phyloP scores from a whole-genome alignment of 2,329 filamentous ascomycete species.

The Stagonosporopsis chrysanthemi region DNA sequence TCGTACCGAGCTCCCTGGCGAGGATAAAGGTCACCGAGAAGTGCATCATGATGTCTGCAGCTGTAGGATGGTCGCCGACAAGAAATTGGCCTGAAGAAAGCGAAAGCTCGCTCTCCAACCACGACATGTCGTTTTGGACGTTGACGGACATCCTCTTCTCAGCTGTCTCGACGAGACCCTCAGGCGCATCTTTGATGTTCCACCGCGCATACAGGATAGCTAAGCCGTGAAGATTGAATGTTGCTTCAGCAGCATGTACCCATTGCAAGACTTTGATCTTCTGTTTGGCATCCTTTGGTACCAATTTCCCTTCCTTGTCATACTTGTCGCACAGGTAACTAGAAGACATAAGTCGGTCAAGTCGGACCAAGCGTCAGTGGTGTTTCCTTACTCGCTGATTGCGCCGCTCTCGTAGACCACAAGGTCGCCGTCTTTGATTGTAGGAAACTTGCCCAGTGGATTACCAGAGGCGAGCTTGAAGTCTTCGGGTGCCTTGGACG shows the following conservation, averaged over 20 bases:
- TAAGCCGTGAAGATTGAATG: constrained; percentile 55
- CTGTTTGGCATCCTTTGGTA: constrained; percentile 45
- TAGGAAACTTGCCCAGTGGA: constrained; percentile 56
- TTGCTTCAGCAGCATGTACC: constrained; percentile 58
- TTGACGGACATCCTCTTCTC: constrained; percentile 53
- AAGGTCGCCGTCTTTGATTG: constrained; percentile 53
- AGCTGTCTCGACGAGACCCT: constrained; percentile 44
- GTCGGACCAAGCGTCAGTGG: neutral
- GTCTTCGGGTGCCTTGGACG: constrained; percentile 50
- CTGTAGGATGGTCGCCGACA: constrained; percentile 52
- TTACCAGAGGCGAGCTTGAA: constrained; percentile 54
- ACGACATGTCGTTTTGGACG: constrained; percentile 56
- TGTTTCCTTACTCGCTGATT: constrained; percentile 52
- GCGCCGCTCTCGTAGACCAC: constrained; percentile 55
- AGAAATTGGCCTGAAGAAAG: constrained; percentile 51
- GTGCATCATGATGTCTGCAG: constrained; percentile 57
- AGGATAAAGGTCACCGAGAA: constrained; percentile 54
- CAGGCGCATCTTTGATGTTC: constrained; percentile 44
- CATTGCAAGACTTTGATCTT: constrained; percentile 53
- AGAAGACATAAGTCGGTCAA: neutral
- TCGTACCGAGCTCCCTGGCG: constrained; percentile 46
- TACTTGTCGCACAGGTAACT: constrained; percentile 59
- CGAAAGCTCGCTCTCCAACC: constrained; percentile 53
- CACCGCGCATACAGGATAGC: constrained; percentile 56
- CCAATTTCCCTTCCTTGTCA: constrained; percentile 49